Base-by-base conservation (phyloP, 805 yeast species). In the Kodamaea kaohsiungensis region DNA sequence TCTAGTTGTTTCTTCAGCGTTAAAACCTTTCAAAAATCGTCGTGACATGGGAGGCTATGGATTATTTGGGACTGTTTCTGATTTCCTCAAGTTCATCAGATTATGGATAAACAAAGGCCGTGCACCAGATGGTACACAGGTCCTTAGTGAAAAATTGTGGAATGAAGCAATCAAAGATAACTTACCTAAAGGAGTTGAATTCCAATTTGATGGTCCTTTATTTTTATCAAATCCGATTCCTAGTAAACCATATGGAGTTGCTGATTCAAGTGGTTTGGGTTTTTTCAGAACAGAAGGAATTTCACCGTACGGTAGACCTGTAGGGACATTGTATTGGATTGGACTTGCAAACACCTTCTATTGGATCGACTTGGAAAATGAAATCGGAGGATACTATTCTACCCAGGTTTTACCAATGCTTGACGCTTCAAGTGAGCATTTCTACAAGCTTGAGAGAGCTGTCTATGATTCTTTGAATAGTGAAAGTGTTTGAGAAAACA, bases 31-130 rank as follows among this genome's bases (percentile, higher is more conserved):
- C 35, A 42, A n/a, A 18, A 27, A 30, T 40, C 51, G 48, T 4
- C 45, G 54, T 19, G 78, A 75, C 55, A 69, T 74, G 73, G 80
- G 79, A 7, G 80, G 80, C 13, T 76, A 70, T 52, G 80, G 80
- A 2, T 66, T 73, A 49, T 71, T 67, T 52, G 74, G 76, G 0
- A 68, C 69, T 1, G 71, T 70, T 1, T 66, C 61, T 2, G 80
- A 75, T 59, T 76, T 68, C 53, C 62, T 76, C 54, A 72, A 67
- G 52, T 73, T 74, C 46, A 59, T 76, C 22, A 65, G 78, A 7
- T 62, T 71, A 8, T 66, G 78, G 58, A 63, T 78, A 42, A 77
- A 78, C 54, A 67, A 69, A 46, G 82, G 82, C 9, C 55, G 59
- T 12, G 70, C 77, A 43, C 76, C 77, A 2, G 78, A 75, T 19